A percentile compares a stretch with the other conserved stretches of the same genome.
phyloP scores from a whole-genome alignment of 2,329 filamentous ascomycete species.

The Phialophora expanda region DNA sequence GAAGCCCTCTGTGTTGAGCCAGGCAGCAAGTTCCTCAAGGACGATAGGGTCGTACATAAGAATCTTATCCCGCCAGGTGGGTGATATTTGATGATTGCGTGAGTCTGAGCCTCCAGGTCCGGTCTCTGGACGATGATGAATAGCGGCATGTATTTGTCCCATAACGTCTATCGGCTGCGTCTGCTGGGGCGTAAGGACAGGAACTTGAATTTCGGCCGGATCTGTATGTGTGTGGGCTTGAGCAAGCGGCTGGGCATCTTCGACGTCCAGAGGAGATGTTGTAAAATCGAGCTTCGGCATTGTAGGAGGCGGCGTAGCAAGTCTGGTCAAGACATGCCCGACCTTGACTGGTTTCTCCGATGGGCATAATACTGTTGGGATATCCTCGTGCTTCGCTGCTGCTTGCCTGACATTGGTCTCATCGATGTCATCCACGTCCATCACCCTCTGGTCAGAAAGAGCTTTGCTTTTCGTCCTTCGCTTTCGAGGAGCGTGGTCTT shows the following conservation, averaged over 20 bases:
- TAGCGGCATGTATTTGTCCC: constrained; percentile 31
- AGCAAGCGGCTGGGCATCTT: background rate
- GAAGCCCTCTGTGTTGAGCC: constrained; percentile 77
- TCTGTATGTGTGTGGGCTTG: background rate
- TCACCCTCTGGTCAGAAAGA: constrained; percentile 24
- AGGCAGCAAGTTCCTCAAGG: constrained; percentile 80
- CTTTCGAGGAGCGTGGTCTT: constrained; percentile 8
- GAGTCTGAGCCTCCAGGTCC: background rate
- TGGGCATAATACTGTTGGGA: background rate
- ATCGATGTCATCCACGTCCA: constrained; percentile 39
- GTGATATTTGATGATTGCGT: constrained; percentile 50
- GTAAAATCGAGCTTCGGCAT: constrained; percentile 1
- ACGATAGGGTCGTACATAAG: constrained; percentile 90
- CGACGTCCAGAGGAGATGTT: background rate
- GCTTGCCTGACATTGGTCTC: constrained; percentile 1
- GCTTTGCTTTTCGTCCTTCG: background rate
- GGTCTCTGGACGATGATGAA: constrained; percentile 20
- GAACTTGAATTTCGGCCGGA: background rate
- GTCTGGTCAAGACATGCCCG: background rate
- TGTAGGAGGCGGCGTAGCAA: constrained; percentile 15
- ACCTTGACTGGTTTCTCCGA: background rate
- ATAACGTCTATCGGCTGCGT: constrained; percentile 26
- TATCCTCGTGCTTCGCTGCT: background rate
- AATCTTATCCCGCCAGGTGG: constrained; percentile 89
- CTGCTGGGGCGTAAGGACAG: constrained; percentile 17